Percentiles rank a stretch among this genome's conserved stretches.
Conservation (phyloP, 2,329 filamentous ascomycete species). For the Colletotrichum melonis region DNA sequence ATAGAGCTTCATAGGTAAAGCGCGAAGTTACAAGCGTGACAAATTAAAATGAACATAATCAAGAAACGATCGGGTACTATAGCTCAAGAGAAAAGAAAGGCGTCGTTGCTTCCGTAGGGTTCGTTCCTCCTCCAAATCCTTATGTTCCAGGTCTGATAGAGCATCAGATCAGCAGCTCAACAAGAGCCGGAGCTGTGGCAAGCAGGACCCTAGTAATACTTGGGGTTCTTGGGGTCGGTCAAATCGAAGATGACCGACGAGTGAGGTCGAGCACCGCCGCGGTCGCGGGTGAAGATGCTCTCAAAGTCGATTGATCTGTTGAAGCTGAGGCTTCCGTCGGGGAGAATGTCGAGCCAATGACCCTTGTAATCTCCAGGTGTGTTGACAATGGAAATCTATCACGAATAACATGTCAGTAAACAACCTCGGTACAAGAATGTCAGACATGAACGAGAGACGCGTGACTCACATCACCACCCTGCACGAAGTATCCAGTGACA, state of each 20-base stretch:
- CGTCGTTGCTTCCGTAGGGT: background rate
- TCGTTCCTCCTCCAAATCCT: background rate
- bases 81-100: background rate
- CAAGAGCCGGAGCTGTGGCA: background rate
- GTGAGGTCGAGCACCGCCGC: conserved; percentile 69
- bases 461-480: conserved; percentile 61
- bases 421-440: background rate
- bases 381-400: conserved; percentile 66
- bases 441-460: background rate
- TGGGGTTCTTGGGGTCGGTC: conserved; percentile 62
- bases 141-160: background rate
- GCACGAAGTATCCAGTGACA: conserved; percentile 75
- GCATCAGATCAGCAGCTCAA: background rate
- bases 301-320: conserved; percentile 70
- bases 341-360: conserved; percentile 68
- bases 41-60: background rate
- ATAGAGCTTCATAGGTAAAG: background rate
- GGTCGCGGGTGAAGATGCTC: conserved; percentile 58
- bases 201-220: conserved; percentile 53
- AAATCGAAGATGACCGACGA: conserved; percentile 68
- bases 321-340: conserved; percentile 66
- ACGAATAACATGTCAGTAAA: background rate
- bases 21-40: background rate
- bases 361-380: conserved; percentile 72
- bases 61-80: background rate